phyloP scores from a whole-genome alignment of 2,329 filamentous ascomycete genomes.

The Tolypocladium ophioglossoides region DNA sequence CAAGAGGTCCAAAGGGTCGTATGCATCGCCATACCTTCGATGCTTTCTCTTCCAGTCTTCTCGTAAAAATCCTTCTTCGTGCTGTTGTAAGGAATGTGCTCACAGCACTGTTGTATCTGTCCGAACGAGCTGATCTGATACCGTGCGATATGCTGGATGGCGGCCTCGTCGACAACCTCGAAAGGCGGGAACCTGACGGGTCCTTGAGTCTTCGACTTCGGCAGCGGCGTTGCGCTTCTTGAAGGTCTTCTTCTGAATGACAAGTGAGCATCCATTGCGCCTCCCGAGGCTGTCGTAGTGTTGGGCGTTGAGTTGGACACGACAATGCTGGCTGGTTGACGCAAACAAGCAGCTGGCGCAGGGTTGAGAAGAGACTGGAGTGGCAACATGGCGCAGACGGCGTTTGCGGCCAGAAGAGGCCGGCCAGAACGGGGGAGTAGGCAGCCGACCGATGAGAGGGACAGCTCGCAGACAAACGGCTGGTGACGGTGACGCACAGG shows the following conservation, averaged over 20 bases:
- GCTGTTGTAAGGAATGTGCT: constrained; percentile 88
- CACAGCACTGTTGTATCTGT: constrained; percentile 48
- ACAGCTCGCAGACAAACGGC: not conserved
- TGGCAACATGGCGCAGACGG: constrained; percentile 43
- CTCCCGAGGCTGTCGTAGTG: constrained; percentile 13
- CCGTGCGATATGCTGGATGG: constrained; percentile 45
- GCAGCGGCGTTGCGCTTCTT: constrained; percentile 35
- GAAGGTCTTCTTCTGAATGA: not conserved
- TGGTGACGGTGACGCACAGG: not conserved
- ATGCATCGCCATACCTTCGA: constrained; percentile 56
- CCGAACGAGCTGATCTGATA: constrained; percentile 59
- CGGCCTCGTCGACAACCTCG: constrained; percentile 50
- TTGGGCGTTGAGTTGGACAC: not conserved
- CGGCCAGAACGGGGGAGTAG: not conserved
- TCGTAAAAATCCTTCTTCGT: constrained; percentile 82
- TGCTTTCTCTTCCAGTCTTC: constrained; percentile 78
- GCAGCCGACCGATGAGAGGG: not conserved
- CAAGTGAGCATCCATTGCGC: not conserved
- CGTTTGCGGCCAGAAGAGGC: constrained; percentile 7
- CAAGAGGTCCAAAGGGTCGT: not conserved
- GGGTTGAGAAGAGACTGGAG: constrained; percentile 59
- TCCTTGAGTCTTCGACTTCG: constrained; percentile 53
- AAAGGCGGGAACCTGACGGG: constrained; percentile 64
- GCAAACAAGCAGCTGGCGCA: constrained; percentile 25
- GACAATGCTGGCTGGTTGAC: constrained; percentile 25